Conservation (phyloP, 2,329 filamentous ascomycete genomes). For the Paecilomyces sp. region DNA sequence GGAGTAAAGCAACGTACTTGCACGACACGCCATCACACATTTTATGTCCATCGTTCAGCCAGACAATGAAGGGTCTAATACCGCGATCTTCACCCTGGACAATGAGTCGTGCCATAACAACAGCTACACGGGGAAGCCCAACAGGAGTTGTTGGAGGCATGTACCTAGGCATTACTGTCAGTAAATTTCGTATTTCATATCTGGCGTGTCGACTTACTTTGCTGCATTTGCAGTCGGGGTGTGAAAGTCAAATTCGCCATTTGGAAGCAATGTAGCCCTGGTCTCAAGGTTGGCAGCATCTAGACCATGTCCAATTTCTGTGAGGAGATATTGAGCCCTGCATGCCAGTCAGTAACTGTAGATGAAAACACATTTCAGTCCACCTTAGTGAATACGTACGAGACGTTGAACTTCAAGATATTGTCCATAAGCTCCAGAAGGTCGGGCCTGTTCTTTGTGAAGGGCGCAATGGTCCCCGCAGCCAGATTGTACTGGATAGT, state of each 20-base stretch:
- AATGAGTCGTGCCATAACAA: conserved; percentile 27
- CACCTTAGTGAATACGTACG: conserved; percentile 6
- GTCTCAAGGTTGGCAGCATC: conserved; percentile 35
- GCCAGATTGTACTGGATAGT: conserved; percentile 14
- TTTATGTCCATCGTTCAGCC: conserved; percentile 13
- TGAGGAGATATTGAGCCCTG: conserved; percentile 30
- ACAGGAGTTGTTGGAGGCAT: conserved; percentile 1
- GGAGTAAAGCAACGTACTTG: conserved; percentile 3
- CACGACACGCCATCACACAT: conserved; percentile 23
- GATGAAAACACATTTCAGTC: neutral
- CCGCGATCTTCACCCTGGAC: conserved; percentile 16
- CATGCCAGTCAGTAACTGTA: neutral
- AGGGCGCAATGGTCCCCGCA: conserved; percentile 13
- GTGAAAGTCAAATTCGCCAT: conserved; percentile 28
- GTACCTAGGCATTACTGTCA: conserved; percentile 3
- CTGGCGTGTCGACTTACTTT: conserved; percentile 21
- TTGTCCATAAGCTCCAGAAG: conserved; percentile 10
- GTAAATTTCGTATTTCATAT: conserved; percentile 5
- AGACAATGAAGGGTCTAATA: conserved; percentile 25
- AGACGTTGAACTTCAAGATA: conserved; percentile 13
- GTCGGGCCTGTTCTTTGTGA: conserved; percentile 7
- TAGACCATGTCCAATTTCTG: conserved; percentile 33
- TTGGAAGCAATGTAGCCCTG: conserved; percentile 24
- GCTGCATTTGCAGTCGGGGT: conserved; percentile 23
- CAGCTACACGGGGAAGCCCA: conserved; percentile 13